Conservation (phyloP, 805 yeast species). For the Lachancea quebecensis region DNA sequence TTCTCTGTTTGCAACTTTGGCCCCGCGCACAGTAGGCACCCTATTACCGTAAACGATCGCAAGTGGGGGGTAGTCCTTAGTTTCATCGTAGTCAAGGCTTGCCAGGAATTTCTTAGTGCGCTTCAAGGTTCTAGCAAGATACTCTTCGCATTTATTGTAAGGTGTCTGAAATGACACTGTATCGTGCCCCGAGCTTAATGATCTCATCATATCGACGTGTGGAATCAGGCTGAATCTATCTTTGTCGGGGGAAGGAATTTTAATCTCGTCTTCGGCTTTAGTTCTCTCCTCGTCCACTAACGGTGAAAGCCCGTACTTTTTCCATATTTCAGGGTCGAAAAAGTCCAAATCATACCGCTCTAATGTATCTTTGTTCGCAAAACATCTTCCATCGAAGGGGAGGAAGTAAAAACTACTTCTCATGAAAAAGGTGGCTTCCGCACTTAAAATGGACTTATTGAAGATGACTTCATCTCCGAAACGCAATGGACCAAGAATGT, state of each 20-base stretch:
- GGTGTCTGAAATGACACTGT: constrained; percentile 22
- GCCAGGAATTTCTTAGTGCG: constrained; percentile 52
- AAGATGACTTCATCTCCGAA: constrained; percentile 75
- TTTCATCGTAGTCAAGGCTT: constrained; percentile 48
- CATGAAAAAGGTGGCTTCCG: constrained; percentile 83
- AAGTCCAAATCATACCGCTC: constrained; percentile 62
- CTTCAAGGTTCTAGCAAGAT: constrained; percentile 53
- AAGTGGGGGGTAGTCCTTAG: constrained; percentile 68
- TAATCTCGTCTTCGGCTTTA: constrained; percentile 8
- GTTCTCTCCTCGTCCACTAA: constrained; percentile 42
- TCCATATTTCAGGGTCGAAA: constrained; percentile 78
- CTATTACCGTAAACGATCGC: constrained; percentile 74
- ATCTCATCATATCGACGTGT: constrained; percentile 9
- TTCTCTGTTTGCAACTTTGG: constrained; percentile 52
- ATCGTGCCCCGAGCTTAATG: constrained; percentile 8
- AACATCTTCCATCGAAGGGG: constrained; percentile 70
- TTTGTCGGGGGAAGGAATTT: background rate
- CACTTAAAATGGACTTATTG: constrained; percentile 66
- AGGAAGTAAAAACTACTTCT: constrained; percentile 74
- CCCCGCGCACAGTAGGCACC: constrained; percentile 82
- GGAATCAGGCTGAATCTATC: constrained; percentile 14
- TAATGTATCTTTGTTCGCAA: constrained; percentile 53
- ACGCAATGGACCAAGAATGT: constrained; percentile 78
- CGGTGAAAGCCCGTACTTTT: constrained; percentile 66
- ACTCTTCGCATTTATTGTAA: constrained; percentile 52